Evolutionary conservation across 306 rosid genomes (phyloP).

Genomic region (Rosa persica): DNA sequence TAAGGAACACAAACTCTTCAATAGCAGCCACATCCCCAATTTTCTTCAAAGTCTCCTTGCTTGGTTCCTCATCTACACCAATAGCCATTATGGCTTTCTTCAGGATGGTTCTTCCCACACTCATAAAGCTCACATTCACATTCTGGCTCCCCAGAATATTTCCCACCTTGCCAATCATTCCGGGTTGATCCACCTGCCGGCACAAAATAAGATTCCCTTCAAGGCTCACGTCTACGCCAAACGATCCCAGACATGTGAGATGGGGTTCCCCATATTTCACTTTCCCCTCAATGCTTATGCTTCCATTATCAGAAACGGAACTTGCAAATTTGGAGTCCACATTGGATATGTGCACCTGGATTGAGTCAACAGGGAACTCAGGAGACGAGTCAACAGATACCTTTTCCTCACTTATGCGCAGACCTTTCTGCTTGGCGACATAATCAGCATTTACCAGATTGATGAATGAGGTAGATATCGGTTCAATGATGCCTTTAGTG

Average conservation of each 20-base stretch:
- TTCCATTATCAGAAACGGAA: constrained; percentile 52
- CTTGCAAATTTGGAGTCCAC: constrained; percentile 80
- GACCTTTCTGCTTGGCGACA: constrained; percentile 78
- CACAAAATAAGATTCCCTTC: constrained; percentile 84
- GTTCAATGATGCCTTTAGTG: constrained; percentile 83
- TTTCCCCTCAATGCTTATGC: constrained; percentile 75
- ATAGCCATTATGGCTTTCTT: constrained; percentile 81
- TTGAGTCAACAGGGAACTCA: constrained; percentile 67
- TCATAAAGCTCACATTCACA: constrained; percentile 91
- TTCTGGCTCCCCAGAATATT: constrained; percentile 61
- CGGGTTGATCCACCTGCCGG: constrained; percentile 84
- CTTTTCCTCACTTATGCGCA: constrained; percentile 75
- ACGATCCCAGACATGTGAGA: constrained; percentile 61
- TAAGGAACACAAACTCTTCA: constrained; percentile 88
- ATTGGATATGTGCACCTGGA: constrained; percentile 56
- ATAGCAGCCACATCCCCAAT: constrained; percentile 70
- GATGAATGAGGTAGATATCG: constrained; percentile 65
- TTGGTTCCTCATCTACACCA: constrained; percentile 89
- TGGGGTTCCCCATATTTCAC: constrained; percentile 78
- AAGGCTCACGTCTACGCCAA: constrained; percentile 79
- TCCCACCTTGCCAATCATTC: constrained; percentile 88
- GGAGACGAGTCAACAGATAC: constrained; percentile 51
- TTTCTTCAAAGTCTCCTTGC: constrained; percentile 43
- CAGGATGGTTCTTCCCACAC: constrained; percentile 72
- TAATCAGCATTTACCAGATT: constrained; percentile 89